Percentiles rank a stretch among this genome's conserved stretches.
Conservation (phyloP, 2,329 filamentous ascomycete genomes). For the Cercospora canescens region DNA sequence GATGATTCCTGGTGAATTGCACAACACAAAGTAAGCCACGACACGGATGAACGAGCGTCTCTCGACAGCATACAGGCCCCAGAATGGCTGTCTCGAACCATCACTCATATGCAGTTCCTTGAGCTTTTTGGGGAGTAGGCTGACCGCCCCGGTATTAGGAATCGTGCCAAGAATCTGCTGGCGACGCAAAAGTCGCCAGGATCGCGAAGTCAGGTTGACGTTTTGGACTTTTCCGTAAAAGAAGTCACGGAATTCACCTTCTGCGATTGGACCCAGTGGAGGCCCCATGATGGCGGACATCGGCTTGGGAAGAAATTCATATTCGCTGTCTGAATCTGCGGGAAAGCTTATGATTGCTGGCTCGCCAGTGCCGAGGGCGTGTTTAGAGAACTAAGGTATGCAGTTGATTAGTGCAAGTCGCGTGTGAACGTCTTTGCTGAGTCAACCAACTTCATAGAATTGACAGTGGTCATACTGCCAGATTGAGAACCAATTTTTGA, state of each 20-base stretch:
- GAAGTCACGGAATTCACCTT: not conserved
- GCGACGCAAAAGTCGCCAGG: not conserved
- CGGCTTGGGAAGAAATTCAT: not conserved
- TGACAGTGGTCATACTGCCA: conserved; percentile 14
- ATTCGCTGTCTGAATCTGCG: not conserved
- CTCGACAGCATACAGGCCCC: conserved; percentile 12
- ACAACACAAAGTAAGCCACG: not conserved
- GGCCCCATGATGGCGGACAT: not conserved
- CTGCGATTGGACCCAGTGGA: not conserved
- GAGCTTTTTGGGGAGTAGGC: not conserved
- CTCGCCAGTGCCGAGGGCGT: not conserved
- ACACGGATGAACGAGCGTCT: not conserved
- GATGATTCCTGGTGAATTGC: not conserved
- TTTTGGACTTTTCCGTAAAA: not conserved
- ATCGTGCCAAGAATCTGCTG: not conserved
- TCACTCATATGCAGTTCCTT: not conserved
- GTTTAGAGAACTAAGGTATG: not conserved
- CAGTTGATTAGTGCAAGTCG: not conserved
- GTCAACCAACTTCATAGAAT: conserved; percentile 3
- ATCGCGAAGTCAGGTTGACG: not conserved
- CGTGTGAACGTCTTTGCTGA: not conserved
- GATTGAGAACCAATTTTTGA: not conserved
- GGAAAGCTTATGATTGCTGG: not conserved
- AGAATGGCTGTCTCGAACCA: conserved; percentile 4
- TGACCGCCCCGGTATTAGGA: not conserved